Conservation (phyloP, 345 rosid genomes). For the Sisymbrium irio region DNA sequence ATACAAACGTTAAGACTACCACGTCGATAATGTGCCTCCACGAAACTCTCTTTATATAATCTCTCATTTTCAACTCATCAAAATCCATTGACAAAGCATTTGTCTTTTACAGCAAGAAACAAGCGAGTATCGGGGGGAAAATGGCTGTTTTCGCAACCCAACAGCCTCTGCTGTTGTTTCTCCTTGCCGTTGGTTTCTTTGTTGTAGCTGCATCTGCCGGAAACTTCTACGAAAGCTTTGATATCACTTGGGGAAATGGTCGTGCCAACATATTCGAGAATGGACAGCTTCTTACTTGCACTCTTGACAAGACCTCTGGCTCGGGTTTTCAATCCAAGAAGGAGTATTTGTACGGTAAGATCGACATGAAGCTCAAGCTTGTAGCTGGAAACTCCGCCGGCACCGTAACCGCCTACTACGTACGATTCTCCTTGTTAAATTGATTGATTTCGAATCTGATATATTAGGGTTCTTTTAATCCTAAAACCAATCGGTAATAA, state of each 20-base stretch:
- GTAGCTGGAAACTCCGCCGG: conserved; percentile 50
- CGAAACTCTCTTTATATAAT: conserved; percentile 30
- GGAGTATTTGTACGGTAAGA: conserved; percentile 41
- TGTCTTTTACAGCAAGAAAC: conserved; percentile 9
- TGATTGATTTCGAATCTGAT: neutral
- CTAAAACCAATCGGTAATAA: neutral
- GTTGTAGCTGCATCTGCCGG: conserved; percentile 32
- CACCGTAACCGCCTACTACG: conserved; percentile 46
- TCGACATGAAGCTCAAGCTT: conserved; percentile 51
- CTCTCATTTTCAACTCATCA: neutral
- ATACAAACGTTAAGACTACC: conserved; percentile 30
- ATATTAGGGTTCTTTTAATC: neutral
- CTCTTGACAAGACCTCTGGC: conserved; percentile 47
- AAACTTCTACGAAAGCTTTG: conserved; percentile 39
- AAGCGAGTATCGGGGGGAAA: neutral
- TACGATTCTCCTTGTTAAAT: conserved; percentile 8
- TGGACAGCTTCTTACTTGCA: conserved; percentile 43
- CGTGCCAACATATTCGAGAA: conserved; percentile 40
- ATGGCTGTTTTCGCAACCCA: conserved; percentile 18
- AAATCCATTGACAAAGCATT: conserved; percentile 13
- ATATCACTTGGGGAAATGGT: conserved; percentile 46
- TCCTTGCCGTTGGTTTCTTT: conserved; percentile 24
- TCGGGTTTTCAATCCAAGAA: conserved; percentile 49
- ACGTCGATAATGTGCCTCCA: conserved; percentile 37
- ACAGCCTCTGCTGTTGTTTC: conserved; percentile 26